These are phyloP conservation scores for Medicago arabica DNA, from an alignment of 306 rosid genomes.

Conservation along the genomic window DNA sequence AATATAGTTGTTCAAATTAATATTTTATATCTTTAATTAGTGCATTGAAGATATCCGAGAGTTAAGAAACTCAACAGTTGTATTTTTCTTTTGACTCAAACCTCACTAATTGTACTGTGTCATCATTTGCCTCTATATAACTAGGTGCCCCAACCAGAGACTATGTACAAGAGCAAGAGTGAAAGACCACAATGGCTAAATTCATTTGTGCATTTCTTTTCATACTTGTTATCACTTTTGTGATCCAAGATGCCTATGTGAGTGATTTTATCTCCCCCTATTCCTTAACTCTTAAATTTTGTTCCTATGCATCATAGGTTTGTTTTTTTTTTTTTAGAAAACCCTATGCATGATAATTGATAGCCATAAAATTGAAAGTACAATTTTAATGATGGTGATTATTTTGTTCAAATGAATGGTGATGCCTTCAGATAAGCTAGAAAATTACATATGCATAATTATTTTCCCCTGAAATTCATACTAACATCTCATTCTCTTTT, in stretches of 20 bases:
- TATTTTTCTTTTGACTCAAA: neutral
- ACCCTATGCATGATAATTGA: no score
- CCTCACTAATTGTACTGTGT: neutral
- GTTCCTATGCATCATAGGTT: neutral
- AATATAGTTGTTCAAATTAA: no score
- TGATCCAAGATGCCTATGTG: constrained; percentile 21
- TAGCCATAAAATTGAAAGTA: no score
- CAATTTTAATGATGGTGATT: no score
- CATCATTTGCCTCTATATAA: neutral
- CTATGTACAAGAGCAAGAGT: neutral
- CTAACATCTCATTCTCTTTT: neutral
- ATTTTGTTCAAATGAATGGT: neutral
- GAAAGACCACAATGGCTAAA: constrained; percentile 14
- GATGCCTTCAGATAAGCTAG: neutral
- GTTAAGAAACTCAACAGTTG: neutral
- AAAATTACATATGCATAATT: neutral
- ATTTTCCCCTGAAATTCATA: neutral
- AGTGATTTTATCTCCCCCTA: neutral
- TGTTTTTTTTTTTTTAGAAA: no score
- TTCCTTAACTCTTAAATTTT: neutral
- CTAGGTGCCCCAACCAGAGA: neutral
- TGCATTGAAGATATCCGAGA: neutral
- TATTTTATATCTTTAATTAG: neutral
- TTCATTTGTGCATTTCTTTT: constrained; percentile 22
- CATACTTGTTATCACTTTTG: constrained; percentile 22